Evolutionary conservation across 163 green algal species (phyloP), one percentile per base, ranked within the genome.

Genomic region (Scenedesmus sp.): DNA sequence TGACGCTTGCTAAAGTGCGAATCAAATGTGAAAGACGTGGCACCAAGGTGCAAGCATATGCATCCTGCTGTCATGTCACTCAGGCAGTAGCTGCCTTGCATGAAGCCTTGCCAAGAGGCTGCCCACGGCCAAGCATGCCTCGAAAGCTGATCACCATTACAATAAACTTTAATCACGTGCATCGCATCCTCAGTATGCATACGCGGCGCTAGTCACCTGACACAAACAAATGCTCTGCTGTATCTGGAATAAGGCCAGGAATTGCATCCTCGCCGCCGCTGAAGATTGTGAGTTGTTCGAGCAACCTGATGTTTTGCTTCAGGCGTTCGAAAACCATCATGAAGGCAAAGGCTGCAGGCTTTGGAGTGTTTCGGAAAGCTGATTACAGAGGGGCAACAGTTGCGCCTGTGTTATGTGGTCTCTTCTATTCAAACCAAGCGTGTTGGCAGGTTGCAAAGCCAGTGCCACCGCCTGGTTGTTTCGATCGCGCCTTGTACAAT

Each of bases 271-370:
- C 3, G n/a, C 10, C 33, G 16, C 33, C 18, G 6, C 30, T 59
- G 46, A 89, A 89, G 30, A 89, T 44, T 20, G 85, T 68, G 3
- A 89, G 68, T 22, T 79, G 85, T 37, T 89, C 85, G 30, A 89
- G 65, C 22, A 89, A 26, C 7, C 85, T 16, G 15, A 89, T 44
- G 51, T 89, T 81, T 10, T 59, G 61, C 40, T 82, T 40, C 26
- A 89, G 26, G 2, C 56, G 49, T 10, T 89, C 56, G 40, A 89
- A 33, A 24, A 89, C 43, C 83, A 88, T 88, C 24, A 30, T 37
- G 79, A 0, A 9, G 30, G 22, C 30, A 76, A 30, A 2, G 30
- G 3, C 35, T 33, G 59, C 59, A 18, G 2, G 59, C 59, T 33
- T 72, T 33, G 24, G 9, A 72, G 20, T 40, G 65, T 76, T 20